Conservation (phyloP, 441 rosid species). For the Sinapis alba region DNA sequence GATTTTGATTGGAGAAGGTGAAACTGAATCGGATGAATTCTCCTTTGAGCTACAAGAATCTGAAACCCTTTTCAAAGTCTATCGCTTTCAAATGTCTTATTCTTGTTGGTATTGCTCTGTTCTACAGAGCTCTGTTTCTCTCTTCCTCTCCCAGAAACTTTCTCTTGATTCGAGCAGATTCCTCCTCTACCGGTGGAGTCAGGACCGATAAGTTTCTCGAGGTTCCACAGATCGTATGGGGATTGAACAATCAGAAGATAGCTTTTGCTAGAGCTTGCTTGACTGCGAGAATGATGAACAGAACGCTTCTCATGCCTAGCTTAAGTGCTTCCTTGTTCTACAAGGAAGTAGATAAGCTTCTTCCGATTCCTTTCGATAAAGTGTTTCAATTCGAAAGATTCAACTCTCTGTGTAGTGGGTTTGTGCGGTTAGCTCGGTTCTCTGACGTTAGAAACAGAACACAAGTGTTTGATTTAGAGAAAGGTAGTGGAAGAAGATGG, state of each 20-base stretch:
- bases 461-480: constrained; percentile 52
- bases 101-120: constrained; percentile 53
- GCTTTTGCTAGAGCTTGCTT: constrained; percentile 95
- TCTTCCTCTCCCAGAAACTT: constrained; percentile 43
- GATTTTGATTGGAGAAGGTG: constrained; percentile 15
- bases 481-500: constrained; percentile 99
- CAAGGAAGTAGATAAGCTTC: constrained; percentile 77
- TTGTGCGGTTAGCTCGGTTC: constrained; percentile 67
- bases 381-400: constrained; percentile 75
- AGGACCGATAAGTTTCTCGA: constrained; percentile 67
- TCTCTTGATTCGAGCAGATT: constrained; percentile 33
- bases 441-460: constrained; percentile 58
- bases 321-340: constrained; percentile 92
- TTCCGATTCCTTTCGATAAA: constrained; percentile 80
- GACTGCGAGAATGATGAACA: constrained; percentile 79
- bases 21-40: constrained; percentile 49
- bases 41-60: constrained; percentile 43
- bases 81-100: constrained; percentile 57
- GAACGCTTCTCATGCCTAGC: constrained; percentile 92
- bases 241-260: constrained; percentile 94
- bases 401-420: constrained; percentile 70
- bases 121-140: constrained; percentile 51
- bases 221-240: constrained; percentile 98
- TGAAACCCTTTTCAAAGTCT: constrained; percentile 47
- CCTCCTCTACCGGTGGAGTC: constrained; percentile 43